A percentile compares a stretch with the other conserved stretches of the same genome.
Conservation (phyloP, 2,329 filamentous ascomycete genomes). For the Ilyonectria sp. region DNA sequence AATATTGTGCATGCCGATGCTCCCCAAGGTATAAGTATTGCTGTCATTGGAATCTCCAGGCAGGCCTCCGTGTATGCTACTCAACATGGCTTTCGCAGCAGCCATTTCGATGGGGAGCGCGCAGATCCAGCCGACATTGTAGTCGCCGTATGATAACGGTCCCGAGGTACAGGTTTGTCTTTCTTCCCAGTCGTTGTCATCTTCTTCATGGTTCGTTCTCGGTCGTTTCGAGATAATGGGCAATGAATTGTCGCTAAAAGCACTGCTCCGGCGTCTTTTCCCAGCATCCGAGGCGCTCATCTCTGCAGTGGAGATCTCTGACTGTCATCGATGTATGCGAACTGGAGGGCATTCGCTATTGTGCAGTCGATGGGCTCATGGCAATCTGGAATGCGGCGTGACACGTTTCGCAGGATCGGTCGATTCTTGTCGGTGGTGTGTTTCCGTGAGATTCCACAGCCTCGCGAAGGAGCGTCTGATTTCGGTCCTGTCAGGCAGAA, state of each 20-base stretch:
- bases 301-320: neutral
- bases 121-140: slow-evolving; percentile 37
- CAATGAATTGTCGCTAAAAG: neutral
- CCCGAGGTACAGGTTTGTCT: neutral
- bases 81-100: slow-evolving; percentile 32
- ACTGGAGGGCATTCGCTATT: neutral
- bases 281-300: neutral
- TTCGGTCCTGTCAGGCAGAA: no score
- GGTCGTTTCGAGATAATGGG: neutral
- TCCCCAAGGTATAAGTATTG: slow-evolving; percentile 32
- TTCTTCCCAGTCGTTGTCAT: neutral
- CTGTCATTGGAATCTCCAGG: neutral
- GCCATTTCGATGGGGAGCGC: slow-evolving; percentile 35
- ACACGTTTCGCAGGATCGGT: no score
- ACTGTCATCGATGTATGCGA: neutral
- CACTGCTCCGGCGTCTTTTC: neutral
- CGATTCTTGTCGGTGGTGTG: no score
- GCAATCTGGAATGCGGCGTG: no score
- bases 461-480: no score
- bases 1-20: slow-evolving; percentile 27
- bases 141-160: slow-evolving; percentile 11
- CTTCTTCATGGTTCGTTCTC: slow-evolving; percentile 1
- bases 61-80: slow-evolving; percentile 13
- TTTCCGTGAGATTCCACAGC: no score
- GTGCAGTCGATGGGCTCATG: neutral